Base-by-base conservation (phyloP, 495 filamentous ascomycete species). In the Penicillium lividum region DNA sequence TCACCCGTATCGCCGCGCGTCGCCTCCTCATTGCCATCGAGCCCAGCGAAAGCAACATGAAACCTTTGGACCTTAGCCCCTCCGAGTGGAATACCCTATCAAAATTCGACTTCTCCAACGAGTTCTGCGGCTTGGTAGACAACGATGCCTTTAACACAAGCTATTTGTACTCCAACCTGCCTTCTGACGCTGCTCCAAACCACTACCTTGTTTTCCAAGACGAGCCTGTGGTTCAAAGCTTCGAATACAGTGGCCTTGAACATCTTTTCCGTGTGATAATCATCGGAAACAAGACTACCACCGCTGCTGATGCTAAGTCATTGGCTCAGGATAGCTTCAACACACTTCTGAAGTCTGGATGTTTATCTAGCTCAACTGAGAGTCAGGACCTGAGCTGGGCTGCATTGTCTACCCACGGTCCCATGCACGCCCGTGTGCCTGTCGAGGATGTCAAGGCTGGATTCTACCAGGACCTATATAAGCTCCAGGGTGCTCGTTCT, bases 261-360 rank as follows among this genome's bases (percentile, higher is more conserved):
- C 60, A 69, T 40, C 55, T 73, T 28, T 81, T 72, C 60, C 69
- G 68, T 31, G 71, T 76, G 16, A 69, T 76, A 44, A 59, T 80
- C 36, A 66, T 75, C 28, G 75, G 75, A 7, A 68, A 76, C 33
- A 60, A 66, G 16, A 66, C 59, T 15, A 53, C 73, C 22, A 68
- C 51, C 33, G 55, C 58, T 18, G 54, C 34, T 3, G 65, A 65
- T 40, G 69, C 77, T 13, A 69, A 75, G 62, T 38, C 25, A 0
- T 44, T 73, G 29, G 57, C 70, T 3, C 63, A 65, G 46, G 58
- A 59, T 18, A 59, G 64, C 40, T 68, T 75, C 51, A 60, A 62
- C 18, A 73, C 57, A 8, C 58, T 77, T 54, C 53, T 68, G 15
- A 54, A 66, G 16, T 57, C 66, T 22, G 72, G 73, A 46, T 65